Percentiles rank a stretch among this genome's conserved stretches.
Conservation (phyloP, 2,329 filamentous ascomycete genomes). For the Neonectria magnoliae region DNA sequence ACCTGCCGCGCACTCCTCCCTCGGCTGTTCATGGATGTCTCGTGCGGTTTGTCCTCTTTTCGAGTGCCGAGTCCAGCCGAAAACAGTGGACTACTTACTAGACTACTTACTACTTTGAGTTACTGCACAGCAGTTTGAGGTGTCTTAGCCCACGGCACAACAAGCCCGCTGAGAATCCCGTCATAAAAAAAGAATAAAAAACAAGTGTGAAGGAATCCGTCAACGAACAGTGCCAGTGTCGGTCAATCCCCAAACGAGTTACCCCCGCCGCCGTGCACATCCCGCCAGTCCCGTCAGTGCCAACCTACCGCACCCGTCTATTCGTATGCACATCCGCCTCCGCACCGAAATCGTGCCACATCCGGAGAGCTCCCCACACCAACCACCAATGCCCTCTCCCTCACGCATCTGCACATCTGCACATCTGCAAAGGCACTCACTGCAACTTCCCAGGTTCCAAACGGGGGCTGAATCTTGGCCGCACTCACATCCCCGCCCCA, state of each 20-base stretch:
- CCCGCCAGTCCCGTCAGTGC: background rate
- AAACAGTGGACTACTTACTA: background rate
- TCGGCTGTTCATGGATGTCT: background rate
- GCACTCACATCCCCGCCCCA: slow-evolving; percentile 20
- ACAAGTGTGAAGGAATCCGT: background rate
- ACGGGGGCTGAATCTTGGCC: background rate
- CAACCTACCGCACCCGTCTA: no score
- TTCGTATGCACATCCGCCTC: background rate
- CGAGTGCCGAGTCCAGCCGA: background rate
- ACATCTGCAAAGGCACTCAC: background rate
- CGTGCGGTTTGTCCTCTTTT: background rate
- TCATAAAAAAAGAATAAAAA: background rate
- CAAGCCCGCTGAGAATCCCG: slow-evolving; percentile 1
- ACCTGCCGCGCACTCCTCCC: slow-evolving; percentile 2
- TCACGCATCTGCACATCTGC: background rate
- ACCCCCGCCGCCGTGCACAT: background rate
- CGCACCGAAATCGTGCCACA: slow-evolving; percentile 13
- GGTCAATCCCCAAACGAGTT: background rate
- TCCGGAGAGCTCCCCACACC: slow-evolving; percentile 1
- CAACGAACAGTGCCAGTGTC: no score
- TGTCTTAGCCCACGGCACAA: background rate
- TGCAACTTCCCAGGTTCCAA: background rate
- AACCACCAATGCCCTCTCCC: background rate
- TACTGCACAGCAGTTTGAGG: no score
- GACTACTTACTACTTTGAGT: no score